phyloP scores from a whole-genome alignment of 2,329 filamentous ascomycete species.

The Fusarium virguliforme region DNA sequence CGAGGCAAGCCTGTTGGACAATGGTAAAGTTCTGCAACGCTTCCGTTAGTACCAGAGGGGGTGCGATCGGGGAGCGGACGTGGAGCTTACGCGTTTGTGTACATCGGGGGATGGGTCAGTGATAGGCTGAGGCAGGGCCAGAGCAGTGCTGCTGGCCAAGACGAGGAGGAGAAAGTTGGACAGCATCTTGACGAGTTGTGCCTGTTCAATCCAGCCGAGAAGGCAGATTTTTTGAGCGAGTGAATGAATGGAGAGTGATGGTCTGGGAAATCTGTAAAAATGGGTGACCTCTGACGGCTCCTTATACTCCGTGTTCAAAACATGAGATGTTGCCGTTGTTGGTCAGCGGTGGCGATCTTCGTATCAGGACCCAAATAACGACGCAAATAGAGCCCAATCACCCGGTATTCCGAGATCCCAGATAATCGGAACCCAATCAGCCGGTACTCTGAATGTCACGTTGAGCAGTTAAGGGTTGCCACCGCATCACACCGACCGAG shows the following conservation, averaged over 20 bases:
- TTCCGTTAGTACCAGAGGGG: neutral
- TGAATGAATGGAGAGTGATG: neutral
- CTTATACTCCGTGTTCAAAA: neutral
- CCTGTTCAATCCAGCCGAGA: neutral
- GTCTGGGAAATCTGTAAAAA: neutral
- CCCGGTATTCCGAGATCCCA: neutral
- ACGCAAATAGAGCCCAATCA: constrained; percentile 2
- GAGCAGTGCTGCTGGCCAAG: neutral
- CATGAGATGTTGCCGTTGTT: neutral
- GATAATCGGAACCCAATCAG: neutral
- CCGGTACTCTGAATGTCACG: neutral
- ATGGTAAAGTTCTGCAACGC: neutral
- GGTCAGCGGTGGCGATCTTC: neutral
- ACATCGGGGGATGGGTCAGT: neutral
- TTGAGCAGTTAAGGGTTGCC: neutral
- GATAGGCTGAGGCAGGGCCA: neutral
- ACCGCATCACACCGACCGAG: neutral
- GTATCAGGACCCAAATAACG: neutral
- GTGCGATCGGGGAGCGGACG: neutral
- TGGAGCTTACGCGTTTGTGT: neutral
- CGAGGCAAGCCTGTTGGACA: neutral
- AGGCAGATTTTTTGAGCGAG: neutral
- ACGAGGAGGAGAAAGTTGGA: neutral
- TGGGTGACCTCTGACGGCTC: neutral
- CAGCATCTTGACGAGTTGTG: neutral